These are phyloP conservation scores for Umbilicaria muhlenbergii DNA, from an alignment of 495 filamentous ascomycete genomes.

Conservation along the genomic window DNA sequence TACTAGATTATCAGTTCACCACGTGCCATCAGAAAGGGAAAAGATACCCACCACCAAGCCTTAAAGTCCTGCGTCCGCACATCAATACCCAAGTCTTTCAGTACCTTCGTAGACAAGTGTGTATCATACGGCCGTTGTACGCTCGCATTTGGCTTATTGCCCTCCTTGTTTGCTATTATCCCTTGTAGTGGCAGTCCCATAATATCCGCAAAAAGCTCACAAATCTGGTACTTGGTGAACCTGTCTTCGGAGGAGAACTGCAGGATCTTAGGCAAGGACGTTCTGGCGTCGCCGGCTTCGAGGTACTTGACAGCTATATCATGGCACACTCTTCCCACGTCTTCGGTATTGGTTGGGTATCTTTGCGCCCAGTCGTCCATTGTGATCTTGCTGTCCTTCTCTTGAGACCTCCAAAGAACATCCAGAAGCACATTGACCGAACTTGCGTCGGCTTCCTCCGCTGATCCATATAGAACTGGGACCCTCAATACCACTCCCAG, in stretches of 20 bases:
- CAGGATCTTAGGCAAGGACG: constrained; percentile 49
- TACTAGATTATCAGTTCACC: constrained; percentile 13
- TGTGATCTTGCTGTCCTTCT: constrained; percentile 37
- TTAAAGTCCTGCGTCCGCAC: constrained; percentile 61
- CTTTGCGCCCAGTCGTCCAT: constrained; percentile 86
- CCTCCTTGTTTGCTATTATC: constrained; percentile 56
- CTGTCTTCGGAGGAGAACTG: constrained; percentile 82
- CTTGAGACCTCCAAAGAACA: constrained; percentile 50
- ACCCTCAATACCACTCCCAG: constrained; percentile 62
- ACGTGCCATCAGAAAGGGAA: neutral
- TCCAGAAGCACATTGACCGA: constrained; percentile 74
- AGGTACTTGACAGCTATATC: constrained; percentile 58
- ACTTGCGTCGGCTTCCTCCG: constrained; percentile 52
- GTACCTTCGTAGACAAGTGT: constrained; percentile 61
- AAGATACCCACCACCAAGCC: constrained; percentile 61
- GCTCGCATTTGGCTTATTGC: constrained; percentile 56
- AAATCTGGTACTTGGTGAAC: constrained; percentile 88
- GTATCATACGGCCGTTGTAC: constrained; percentile 82
- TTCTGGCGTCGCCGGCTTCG: constrained; percentile 18
- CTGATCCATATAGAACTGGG: constrained; percentile 72
- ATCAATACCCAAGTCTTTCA: constrained; percentile 64
- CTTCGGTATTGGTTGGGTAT: constrained; percentile 77
- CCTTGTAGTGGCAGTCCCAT: constrained; percentile 58
- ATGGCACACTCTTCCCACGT: constrained; percentile 66
- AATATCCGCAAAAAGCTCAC: constrained; percentile 63